phyloP scores from a whole-genome alignment of 306 rosid genomes.

The Cyclanthera cordifolia region DNA sequence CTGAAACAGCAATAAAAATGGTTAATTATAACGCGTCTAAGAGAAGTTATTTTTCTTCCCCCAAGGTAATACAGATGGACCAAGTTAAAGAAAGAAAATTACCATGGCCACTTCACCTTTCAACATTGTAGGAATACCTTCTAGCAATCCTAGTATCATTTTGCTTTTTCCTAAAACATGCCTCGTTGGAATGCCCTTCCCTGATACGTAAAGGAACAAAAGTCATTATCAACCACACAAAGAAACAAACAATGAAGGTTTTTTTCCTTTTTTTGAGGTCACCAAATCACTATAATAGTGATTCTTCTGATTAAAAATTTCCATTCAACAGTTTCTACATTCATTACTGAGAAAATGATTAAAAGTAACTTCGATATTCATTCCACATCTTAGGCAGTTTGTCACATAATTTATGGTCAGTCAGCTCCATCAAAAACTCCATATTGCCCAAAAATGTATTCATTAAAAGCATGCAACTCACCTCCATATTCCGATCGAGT shows the following conservation, averaged over 20 bases:
- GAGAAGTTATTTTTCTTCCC: constrained; percentile 11
- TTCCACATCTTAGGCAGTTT: not conserved
- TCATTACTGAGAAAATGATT: not conserved
- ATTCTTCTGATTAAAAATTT: not conserved
- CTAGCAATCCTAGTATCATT: constrained; percentile 78
- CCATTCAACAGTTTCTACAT: not conserved
- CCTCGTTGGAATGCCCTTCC: constrained; percentile 60
- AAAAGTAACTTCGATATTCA: not conserved
- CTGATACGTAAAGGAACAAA: constrained; percentile 34
- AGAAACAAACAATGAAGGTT: not conserved
- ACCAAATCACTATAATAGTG: not conserved
- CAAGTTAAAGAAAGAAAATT: constrained; percentile 17
- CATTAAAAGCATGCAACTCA: constrained; percentile 24
- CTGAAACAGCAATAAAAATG: constrained; percentile 33
- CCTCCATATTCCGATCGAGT: constrained; percentile 66
- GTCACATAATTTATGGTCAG: not conserved
- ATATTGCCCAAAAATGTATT: not conserved
- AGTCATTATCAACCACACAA: constrained; percentile 9
- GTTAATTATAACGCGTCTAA: not conserved
- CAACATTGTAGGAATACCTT: constrained; percentile 88
- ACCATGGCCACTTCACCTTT: constrained; percentile 97
- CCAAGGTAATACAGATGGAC: not conserved
- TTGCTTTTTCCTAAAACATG: constrained; percentile 84
- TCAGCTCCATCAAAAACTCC: not conserved
- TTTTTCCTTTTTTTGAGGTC: not conserved